A percentile compares a stretch with the other conserved stretches of the same genome.
phyloP scores from a whole-genome alignment of 140 eudicot species.

The Anethum foeniculum region DNA sequence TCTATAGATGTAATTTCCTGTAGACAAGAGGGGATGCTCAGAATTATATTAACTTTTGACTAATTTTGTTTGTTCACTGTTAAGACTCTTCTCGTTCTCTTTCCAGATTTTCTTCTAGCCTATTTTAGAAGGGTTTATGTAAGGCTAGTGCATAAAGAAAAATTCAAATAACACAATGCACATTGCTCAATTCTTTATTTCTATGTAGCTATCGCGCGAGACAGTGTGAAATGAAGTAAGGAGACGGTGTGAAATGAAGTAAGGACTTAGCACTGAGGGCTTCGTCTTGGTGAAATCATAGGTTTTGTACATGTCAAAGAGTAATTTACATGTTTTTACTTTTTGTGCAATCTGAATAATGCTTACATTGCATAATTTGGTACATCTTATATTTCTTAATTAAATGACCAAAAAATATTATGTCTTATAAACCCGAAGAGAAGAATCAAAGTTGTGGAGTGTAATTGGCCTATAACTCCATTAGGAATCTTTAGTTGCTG shows the following conservation, averaged over 20 bases:
- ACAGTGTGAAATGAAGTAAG: too few relatives aligned
- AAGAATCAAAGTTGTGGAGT: neutral
- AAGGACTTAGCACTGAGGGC: neutral
- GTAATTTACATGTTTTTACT: neutral
- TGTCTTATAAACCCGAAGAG: neutral
- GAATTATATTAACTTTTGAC: too few relatives aligned
- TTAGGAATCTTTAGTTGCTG: constrained; percentile 72
- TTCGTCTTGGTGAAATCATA: neutral
- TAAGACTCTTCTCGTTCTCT: too few relatives aligned
- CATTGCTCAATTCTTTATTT: neutral
- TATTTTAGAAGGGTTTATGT: neutral
- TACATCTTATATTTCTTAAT: neutral
- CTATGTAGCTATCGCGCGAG: too few relatives aligned
- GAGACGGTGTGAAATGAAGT: neutral
- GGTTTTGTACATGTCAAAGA: neutral
- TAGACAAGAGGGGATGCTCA: too few relatives aligned
- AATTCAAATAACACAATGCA: neutral
- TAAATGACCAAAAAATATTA: neutral
- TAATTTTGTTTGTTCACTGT: too few relatives aligned
- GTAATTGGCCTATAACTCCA: neutral
- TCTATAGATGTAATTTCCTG: too few relatives aligned
- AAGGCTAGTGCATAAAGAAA: neutral
- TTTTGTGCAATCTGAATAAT: neutral
- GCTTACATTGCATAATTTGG: neutral
- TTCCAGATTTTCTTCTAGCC: too few relatives aligned